Evolutionary conservation across 495 filamentous ascomycete genomes (phyloP).

Genomic region (Neurospora discreta): DNA sequence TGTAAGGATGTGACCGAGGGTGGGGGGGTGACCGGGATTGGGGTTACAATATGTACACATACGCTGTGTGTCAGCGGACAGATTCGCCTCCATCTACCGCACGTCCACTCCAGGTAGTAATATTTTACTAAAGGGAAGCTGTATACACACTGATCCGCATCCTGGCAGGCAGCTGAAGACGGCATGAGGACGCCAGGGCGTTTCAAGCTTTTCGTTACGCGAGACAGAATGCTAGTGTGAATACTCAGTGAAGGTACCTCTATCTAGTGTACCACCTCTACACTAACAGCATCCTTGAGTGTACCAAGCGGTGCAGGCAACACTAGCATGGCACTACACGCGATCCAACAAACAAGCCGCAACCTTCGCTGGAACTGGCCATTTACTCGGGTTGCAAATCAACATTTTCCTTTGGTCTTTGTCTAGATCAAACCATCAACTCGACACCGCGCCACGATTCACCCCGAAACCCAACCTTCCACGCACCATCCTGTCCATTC

Average conservation of each 20-base stretch:
- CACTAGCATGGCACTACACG: not conserved
- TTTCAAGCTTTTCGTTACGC: not conserved
- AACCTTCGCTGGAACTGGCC: not conserved
- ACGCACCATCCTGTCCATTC: not conserved
- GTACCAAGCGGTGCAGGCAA: not conserved
- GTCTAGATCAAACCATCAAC: not conserved
- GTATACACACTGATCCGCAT: not conserved
- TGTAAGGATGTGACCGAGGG: too few relatives aligned
- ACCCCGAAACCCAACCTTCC: not conserved
- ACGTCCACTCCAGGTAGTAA: not conserved
- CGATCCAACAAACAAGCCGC: not conserved
- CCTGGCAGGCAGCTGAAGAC: not conserved
- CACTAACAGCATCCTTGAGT: not conserved
- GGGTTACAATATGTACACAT: too few relatives aligned
- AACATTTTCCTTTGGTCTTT: not conserved
- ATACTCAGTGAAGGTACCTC: not conserved
- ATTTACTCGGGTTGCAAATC: not conserved
- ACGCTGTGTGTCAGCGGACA: not conserved
- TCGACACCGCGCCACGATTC: not conserved
- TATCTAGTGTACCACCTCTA: too few relatives aligned
- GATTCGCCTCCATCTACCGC: not conserved
- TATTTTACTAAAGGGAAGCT: not conserved
- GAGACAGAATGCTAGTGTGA: not conserved
- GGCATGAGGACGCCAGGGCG: not conserved
- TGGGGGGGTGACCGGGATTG: too few relatives aligned